Base-by-base conservation (phyloP, 768 basidiomycete species). In the Psilocybe cyanescens region DNA sequence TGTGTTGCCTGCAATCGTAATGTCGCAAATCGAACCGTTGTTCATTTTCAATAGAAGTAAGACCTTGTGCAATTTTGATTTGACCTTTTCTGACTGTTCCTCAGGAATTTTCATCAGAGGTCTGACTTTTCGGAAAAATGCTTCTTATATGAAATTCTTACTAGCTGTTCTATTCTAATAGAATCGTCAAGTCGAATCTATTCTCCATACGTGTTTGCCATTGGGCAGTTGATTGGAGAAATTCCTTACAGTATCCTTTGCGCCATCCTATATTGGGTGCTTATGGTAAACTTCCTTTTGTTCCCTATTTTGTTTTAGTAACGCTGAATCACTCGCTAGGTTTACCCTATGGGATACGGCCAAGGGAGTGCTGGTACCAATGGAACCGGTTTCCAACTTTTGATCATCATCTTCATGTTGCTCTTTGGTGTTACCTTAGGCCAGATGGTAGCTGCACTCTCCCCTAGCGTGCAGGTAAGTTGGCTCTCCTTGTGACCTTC, bases 121-220 rank as follows among this genome's bases (percentile, higher is more conserved):
- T 72, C 58, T 19, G 2, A 28, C 14, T 2, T 30, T 14, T 44
- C 30, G 19, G 30, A 17, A 17, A 28, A n/a, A 53, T n/a, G 5
- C 29, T 52, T 24, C 39, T 19, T 19, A 2, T 17, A 28, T 8
- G 31, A 9, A 41, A 11, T 4, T 50, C 9, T 16, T 24, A 39
- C 17, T 33, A 29, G 33, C 37, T 8, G 35, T 48, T 12, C 44
- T 55, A 45, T 3, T 17, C 55, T 9, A 53, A 7, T 16, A 80
- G 93, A 95, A 76, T 82, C 91, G 0, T 91, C 89, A 2, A 91
- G 90, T 75, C 85, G 90, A 61, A 95, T 95, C 69, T 95, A 95
- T 74, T 91, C 89, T 0, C 88, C 92, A 0, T 88, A 87, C 59
- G 91, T 94, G 19, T 96, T 96, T 70, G 90, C 93, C 31, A 82